Conservation (phyloP, 768 basidiomycete species). For the Mycena indigotica region DNA sequence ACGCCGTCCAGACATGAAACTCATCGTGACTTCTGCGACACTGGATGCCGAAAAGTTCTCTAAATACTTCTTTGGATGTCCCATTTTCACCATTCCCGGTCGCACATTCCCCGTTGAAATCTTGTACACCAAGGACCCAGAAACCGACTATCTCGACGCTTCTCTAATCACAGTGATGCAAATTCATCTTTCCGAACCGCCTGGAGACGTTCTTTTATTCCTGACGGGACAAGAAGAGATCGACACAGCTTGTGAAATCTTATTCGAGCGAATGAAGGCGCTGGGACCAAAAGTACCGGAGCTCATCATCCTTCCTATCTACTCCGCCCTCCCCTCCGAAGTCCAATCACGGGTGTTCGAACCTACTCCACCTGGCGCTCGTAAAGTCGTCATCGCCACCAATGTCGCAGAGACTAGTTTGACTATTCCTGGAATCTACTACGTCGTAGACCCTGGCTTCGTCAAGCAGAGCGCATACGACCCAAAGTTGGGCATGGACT, state of each 20-base stretch:
- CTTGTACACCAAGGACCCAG: constrained; percentile 98
- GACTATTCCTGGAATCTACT: constrained; percentile 98
- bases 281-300: constrained; percentile 98
- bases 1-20: constrained; percentile 91
- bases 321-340: constrained; percentile 96
- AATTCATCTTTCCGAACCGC: constrained; percentile 97
- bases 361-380: constrained; percentile 95
- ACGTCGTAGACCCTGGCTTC: constrained; percentile 98
- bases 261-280: constrained; percentile 98
- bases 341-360: constrained; percentile 98
- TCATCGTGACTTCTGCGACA: constrained; percentile 98
- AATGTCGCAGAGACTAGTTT: constrained; percentile 98
- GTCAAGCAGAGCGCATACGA: constrained; percentile 99
- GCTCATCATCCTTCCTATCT: constrained; percentile 94
- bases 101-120: constrained; percentile 98
- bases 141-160: constrained; percentile 95
- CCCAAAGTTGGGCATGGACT: constrained; percentile 97
- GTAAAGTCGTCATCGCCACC: constrained; percentile 99
- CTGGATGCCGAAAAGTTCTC: constrained; percentile 99
- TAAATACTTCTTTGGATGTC: constrained; percentile 97
- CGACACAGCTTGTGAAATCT: constrained; percentile 94
- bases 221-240: constrained; percentile 99
- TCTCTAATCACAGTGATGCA: constrained; percentile 99
- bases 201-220: constrained; percentile 95
- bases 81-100: constrained; percentile 99